Percentiles rank a stretch among this genome's conserved stretches.
Evolutionary conservation across 768 basidiomycete genomes (phyloP).

Genomic region (Lentinula sp.): DNA sequence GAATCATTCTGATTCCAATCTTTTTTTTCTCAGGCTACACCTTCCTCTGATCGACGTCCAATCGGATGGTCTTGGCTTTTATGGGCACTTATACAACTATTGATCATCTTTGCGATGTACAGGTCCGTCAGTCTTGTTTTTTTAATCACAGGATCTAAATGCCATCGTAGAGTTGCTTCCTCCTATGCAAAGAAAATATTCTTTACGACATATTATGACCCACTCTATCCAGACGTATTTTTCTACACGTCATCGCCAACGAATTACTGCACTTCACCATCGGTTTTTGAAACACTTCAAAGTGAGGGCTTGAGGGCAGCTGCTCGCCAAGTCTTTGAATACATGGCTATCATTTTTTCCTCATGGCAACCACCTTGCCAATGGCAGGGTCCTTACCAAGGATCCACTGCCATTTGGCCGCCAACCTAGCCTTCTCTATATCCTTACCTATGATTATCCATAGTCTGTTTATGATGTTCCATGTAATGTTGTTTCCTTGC

Average conservation of each 20-base stretch:
- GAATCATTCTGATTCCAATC: neutral
- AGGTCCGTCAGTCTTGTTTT: constrained; percentile 33
- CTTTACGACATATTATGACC: constrained; percentile 73
- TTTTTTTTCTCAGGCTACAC: neutral
- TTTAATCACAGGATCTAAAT: neutral
- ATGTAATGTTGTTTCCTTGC: too few relatives aligned
- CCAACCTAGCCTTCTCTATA: constrained; percentile 24
- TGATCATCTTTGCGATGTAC: constrained; percentile 48
- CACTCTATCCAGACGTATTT: constrained; percentile 69
- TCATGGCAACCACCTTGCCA: constrained; percentile 34
- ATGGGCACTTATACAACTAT: constrained; percentile 36
- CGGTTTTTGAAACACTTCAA: constrained; percentile 30
- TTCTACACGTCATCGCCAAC: constrained; percentile 39
- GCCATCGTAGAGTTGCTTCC: constrained; percentile 35
- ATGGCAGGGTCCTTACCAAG: constrained; percentile 36
- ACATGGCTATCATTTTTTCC: constrained; percentile 24
- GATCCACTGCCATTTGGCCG: constrained; percentile 26
- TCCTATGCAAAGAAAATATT: constrained; percentile 50
- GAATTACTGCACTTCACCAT: constrained; percentile 28
- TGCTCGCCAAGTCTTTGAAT: constrained; percentile 30
- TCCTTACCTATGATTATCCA: constrained; percentile 2
- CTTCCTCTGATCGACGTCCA: constrained; percentile 3
- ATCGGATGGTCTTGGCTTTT: constrained; percentile 24
- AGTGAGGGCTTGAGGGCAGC: constrained; percentile 36
- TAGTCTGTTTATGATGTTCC: too few relatives aligned